Evolutionary conservation across 2,329 filamentous ascomycete genomes (phyloP).

Genomic region (Dryadomyces sulphureus): DNA sequence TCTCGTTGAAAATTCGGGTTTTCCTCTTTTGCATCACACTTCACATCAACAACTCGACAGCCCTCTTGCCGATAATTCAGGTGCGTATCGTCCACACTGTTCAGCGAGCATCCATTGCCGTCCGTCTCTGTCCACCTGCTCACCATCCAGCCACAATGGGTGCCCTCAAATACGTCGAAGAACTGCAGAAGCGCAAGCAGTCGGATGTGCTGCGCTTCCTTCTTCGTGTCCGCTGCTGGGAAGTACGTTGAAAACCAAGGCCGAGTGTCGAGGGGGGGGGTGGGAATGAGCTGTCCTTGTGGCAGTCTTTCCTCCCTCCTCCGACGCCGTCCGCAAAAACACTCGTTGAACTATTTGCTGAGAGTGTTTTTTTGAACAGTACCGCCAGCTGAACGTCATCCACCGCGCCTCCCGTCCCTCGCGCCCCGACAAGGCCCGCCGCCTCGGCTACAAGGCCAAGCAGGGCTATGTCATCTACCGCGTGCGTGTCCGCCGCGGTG

Average conservation of each 20-base stretch:
- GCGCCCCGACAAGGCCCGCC: conserved; percentile 98
- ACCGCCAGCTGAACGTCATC: conserved; percentile 99
- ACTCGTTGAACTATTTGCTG: conserved; percentile 77
- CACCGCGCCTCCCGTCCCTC: conserved; percentile 97
- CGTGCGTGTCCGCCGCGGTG: conserved; percentile 93
- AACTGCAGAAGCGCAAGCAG: conserved; percentile 99
- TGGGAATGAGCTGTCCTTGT: background rate
- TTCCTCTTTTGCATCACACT: background rate
- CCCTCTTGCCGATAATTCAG: background rate
- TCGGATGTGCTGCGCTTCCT: conserved; percentile 99
- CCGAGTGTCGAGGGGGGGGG: conserved; percentile 1
- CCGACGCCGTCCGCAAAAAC: conserved; percentile 54
- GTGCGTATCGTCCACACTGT: background rate
- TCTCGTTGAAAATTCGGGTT: background rate
- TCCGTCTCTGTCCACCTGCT: background rate
- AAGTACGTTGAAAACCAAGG: conserved; percentile 53
- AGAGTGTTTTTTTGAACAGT: conserved; percentile 20
- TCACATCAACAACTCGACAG: background rate
- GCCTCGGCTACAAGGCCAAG: conserved; percentile 99
- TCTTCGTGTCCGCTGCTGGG: conserved; percentile 99
- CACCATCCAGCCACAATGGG: conserved; percentile 62
- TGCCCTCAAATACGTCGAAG: conserved; percentile 99
- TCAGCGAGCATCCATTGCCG: background rate
- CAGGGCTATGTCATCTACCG: conserved; percentile 99
- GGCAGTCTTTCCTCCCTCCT: conserved; percentile 1